Base-by-base conservation (phyloP, 176 grass and related monocot species). In the Saccharum officinarum region DNA sequence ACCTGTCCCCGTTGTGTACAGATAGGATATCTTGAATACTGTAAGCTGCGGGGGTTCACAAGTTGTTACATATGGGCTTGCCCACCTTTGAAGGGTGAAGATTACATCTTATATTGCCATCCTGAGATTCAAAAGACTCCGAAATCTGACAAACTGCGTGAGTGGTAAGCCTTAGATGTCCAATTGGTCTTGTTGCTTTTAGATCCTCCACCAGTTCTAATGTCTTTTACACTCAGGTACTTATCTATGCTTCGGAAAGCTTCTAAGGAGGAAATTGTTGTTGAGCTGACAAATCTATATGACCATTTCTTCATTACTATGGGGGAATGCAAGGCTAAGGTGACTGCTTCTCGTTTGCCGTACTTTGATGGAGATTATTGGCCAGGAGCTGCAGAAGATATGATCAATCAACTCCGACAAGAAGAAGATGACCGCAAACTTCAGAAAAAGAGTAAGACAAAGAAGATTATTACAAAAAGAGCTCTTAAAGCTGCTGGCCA, bases 31-130 rank as follows among this genome's bases (percentile, higher is more conserved):
- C 97, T 99, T 86, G 97, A 99, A 88, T 99, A 99, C 76, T 99
- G 97, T 92, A 99, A 99, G 73, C 94, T 89, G 55, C 97, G 97
- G 64, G 97, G 97, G 37, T 99, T 99, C 79, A 92, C 97, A 80
- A 99, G 97, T 88, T 99, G 97, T 93, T 99, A 99, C 67, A 99
- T 99, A 88, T 99, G 97, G 97, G 97, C 97, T 57, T 99, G 94
- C 63, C 97, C 97, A 78, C 97, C 97, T 85, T 79, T 99, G 76
- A 99, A 97, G 68, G 97, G 97, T 62, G 97, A 99, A 97, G 97
- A 99, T 86, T 99, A 99, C 84, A 99, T 99, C 84, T 92, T 99
- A 80, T 99, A 99, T 86, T 99, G 97, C 74, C 97, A 99, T 91
- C 97, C 97, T 91, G 97, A 99, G 86, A 99, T 99, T 89, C 97